Base-by-base conservation (phyloP, 2,329 filamentous ascomycete genomes). In the Cladophialophora yegresii region DNA sequence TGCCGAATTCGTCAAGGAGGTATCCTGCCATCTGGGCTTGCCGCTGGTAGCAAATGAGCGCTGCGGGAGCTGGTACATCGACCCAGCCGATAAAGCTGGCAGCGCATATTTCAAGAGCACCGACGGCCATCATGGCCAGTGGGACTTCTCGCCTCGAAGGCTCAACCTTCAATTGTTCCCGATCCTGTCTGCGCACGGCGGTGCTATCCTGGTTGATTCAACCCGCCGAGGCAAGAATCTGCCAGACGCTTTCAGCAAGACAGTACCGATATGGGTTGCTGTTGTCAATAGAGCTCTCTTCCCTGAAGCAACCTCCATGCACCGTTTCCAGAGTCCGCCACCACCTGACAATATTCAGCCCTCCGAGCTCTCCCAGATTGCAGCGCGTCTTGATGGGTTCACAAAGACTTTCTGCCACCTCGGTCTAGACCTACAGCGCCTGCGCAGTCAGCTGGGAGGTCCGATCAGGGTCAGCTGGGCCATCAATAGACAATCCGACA, bases 71-170 rank as follows among this genome's bases (percentile, higher is more conserved):
- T 99, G 95, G 95, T 98, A 98, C 75, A 89, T 98, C 28, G 78
- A 81, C 36, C 88, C 88, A 0, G 76, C 76, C 7, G 73, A 73
- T 28, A 95, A 93, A 77, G 78, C 75, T 1, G 90, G 85, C 33
- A 92, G 90, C 69, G 91, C 89, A 33, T 99, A 98, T 78, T 99
- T 98, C 79, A 99, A 99, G 82, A 96, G 91, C 77, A 99, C 95
- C 1, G 95, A 99, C 78, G 95, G 95, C 0, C 95, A 99, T 76
- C 87, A 88, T 58, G 88, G 91, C 8, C 88, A 96, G 73, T 99
- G 95, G 95, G 85, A 88, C 66, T 96, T 98, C 74, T 96, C 91
- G 77, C 84, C 89, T 23, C 81, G 95, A 67, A 83, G 95, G 69
- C 78, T 98, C 72, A 99, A 99, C 74, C 74, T 96, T 71, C 90